These are phyloP conservation scores for Globisporangium lucens DNA, from an alignment of 352 stramenopile genomes.

Conservation along the genomic window DNA sequence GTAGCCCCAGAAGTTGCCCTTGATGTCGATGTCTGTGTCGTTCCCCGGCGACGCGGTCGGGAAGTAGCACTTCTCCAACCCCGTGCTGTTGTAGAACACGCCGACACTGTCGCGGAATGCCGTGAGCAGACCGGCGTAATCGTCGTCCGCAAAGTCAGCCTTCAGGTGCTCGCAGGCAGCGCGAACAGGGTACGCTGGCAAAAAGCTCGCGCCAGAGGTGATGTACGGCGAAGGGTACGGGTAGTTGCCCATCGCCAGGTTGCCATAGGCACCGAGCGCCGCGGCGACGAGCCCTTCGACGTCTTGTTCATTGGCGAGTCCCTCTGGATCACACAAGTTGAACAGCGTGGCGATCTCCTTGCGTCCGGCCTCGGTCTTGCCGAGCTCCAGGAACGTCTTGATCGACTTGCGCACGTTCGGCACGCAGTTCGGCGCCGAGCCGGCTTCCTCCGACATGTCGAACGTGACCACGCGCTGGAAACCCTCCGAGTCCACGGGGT, in stretches of 20 bases:
- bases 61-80: constrained; percentile 74
- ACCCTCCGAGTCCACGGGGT: constrained; percentile 35
- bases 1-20: constrained; percentile 70
- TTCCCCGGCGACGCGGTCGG: constrained; percentile 46
- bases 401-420: constrained; percentile 30
- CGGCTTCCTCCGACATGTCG: constrained; percentile 36
- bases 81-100: constrained; percentile 49
- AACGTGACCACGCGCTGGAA: constrained; percentile 42
- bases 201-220: constrained; percentile 32
- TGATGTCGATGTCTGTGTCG: constrained; percentile 19
- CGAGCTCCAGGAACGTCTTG: constrained; percentile 16
- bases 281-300: constrained; percentile 13
- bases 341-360: constrained; percentile 25
- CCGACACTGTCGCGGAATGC: constrained; percentile 39
- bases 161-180: constrained; percentile 31
- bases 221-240: constrained; percentile 53
- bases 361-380: constrained; percentile 19
- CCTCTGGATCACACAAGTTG: constrained; percentile 26
- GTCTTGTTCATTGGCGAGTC: constrained; percentile 24
- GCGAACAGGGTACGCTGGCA: constrained; percentile 38
- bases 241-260: constrained; percentile 45
- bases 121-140: constrained; percentile 21
- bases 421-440: constrained; percentile 33
- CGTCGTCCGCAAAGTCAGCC: constrained; percentile 21
- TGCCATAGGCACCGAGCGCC: constrained; percentile 24